Conservation (phyloP, 208 protist genomes). For the Crithidia acanthocephali region DNA sequence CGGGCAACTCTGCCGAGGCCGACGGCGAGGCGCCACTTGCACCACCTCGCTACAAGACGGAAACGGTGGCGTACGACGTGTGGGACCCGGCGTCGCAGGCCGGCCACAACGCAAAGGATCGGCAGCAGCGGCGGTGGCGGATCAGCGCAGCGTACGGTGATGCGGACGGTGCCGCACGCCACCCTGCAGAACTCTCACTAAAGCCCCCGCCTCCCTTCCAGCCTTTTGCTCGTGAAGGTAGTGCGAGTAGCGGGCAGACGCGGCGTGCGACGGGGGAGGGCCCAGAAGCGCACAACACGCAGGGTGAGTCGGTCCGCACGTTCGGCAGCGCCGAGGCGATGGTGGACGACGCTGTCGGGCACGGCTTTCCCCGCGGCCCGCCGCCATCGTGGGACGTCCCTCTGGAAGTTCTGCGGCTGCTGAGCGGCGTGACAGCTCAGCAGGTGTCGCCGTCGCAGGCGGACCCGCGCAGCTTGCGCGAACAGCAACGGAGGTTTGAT, state of each 20-base stretch:
- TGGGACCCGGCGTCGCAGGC: not conserved
- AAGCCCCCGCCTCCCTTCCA: too few species aligned
- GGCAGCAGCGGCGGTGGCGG: not conserved
- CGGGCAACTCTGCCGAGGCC: slow-evolving; percentile 8
- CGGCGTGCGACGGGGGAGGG: too few species aligned
- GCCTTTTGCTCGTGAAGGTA: too few species aligned
- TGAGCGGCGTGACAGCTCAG: slow-evolving; percentile 21
- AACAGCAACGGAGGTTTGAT: not conserved
- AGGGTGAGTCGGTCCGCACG: not conserved
- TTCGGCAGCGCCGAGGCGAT: slow-evolving; percentile 5
- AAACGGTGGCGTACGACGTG: not conserved
- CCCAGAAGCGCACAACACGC: too few species aligned
- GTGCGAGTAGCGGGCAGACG: too few species aligned
- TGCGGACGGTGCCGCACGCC: too few species aligned
- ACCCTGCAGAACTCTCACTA: too few species aligned
- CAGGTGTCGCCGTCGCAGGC: not conserved
- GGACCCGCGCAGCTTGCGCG: not conserved
- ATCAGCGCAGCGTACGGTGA: too few species aligned
- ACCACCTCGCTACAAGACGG: not conserved
- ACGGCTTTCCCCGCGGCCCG: slow-evolving; percentile 60
- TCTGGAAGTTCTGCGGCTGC: slow-evolving; percentile 44
- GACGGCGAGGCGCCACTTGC: not conserved
- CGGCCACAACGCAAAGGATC: not conserved
- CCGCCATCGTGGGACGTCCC: slow-evolving; percentile 64
- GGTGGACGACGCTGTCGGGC: slow-evolving; percentile 36